Evolutionary conservation across 108 stramenopile species (phyloP).

Genomic region (Nannochloropsis granulata): DNA sequence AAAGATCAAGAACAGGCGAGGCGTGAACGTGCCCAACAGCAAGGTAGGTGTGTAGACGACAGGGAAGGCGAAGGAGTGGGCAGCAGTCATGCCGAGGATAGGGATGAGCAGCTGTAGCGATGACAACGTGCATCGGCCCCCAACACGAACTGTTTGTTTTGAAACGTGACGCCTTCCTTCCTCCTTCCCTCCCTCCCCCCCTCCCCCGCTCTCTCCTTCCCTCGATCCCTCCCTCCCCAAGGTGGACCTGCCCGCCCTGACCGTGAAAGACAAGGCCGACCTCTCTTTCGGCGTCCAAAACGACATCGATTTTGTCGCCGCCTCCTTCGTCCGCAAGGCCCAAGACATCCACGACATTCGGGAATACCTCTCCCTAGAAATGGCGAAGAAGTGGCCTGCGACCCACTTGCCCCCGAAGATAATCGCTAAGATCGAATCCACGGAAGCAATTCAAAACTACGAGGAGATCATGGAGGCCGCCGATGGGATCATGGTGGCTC

Average conservation of each 20-base stretch:
- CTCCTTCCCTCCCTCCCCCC: neutral
- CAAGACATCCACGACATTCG: slow-evolving; percentile 58
- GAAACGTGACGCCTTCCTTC: neutral
- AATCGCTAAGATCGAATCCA: slow-evolving; percentile 75
- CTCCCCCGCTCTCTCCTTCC: neutral
- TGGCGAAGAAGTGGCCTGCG: slow-evolving; percentile 15
- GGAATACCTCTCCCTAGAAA: slow-evolving; percentile 21
- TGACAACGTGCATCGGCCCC: too few relatives aligned
- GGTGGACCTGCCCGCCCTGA: slow-evolving; percentile 63
- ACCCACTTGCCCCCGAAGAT: slow-evolving; percentile 53
- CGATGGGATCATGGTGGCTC: slow-evolving; percentile 26
- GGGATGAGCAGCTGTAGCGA: too few relatives aligned
- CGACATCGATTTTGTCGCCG: slow-evolving; percentile 65
- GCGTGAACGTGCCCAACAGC: slow-evolving; percentile 58
- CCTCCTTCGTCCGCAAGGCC: slow-evolving; percentile 65
- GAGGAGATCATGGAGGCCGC: slow-evolving; percentile 1
- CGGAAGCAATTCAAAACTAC: slow-evolving; percentile 27
- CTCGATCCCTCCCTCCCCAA: neutral
- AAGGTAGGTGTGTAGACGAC: neutral
- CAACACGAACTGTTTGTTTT: too few relatives aligned
- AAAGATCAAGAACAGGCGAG: slow-evolving; percentile 54
- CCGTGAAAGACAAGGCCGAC: slow-evolving; percentile 68
- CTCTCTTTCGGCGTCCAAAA: slow-evolving; percentile 50
- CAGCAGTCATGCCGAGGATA: too few relatives aligned
- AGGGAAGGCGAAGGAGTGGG: too few relatives aligned